Percentiles rank a stretch among this genome's conserved stretches.
Evolutionary conservation across 2,329 filamentous ascomycete genomes (phyloP).

Genomic region (Ascochyta fabae): DNA sequence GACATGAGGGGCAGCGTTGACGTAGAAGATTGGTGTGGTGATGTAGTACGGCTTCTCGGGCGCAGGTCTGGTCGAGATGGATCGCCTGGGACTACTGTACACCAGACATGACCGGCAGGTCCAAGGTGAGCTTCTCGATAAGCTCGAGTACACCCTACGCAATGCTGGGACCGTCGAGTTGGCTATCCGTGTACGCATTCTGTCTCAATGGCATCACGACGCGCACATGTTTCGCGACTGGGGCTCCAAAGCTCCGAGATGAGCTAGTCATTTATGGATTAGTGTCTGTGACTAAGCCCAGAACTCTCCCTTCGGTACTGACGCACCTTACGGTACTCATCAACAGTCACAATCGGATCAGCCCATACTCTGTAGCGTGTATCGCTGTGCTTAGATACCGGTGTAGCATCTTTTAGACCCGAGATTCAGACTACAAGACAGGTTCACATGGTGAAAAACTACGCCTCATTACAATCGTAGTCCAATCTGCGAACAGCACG

Average conservation of each 20-base stretch:
- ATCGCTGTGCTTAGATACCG: background rate
- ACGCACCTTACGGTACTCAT: background rate
- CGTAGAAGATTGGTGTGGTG: constrained; percentile 97
- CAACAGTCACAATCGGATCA: background rate
- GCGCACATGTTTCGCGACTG: constrained; percentile 18
- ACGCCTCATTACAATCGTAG: background rate
- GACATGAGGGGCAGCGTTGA: constrained; percentile 95
- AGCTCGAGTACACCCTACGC: constrained; percentile 24
- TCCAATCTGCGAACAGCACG: background rate
- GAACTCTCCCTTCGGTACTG: too few species aligned
- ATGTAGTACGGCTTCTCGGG: constrained; percentile 84
- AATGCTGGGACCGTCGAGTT: constrained; percentile 26
- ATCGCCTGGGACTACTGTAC: constrained; percentile 23
- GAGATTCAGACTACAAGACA: background rate
- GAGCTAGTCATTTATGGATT: background rate
- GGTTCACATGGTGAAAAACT: background rate
- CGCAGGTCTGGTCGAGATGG: constrained; percentile 27
- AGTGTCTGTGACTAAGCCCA: constrained; percentile 4
- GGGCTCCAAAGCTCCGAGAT: constrained; percentile 26
- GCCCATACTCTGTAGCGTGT: background rate
- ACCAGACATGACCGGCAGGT: constrained; percentile 31
- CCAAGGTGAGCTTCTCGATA: constrained; percentile 29
- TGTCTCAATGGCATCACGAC: constrained; percentile 26
- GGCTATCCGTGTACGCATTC: constrained; percentile 39
- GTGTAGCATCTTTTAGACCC: background rate